These are phyloP conservation scores for Mycosarcoma mackinlayi DNA, from an alignment of 1,284 basidiomycete species.

Conservation along the genomic window DNA sequence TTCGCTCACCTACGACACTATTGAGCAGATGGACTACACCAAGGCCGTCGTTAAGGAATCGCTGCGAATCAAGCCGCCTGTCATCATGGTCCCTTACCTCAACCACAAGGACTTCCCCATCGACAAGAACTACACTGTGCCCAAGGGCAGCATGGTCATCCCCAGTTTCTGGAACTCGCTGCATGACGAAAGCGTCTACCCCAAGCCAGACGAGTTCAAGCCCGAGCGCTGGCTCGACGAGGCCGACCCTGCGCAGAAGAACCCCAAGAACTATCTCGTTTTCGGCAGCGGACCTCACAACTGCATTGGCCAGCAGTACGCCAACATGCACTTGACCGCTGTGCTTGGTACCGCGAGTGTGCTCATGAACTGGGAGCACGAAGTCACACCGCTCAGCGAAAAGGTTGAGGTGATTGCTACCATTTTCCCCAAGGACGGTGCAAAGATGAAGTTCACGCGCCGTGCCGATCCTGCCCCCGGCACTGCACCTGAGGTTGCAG, in stretches of 20 bases:
- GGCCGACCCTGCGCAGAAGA: slow-evolving; percentile 83
- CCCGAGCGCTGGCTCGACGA: slow-evolving; percentile 95
- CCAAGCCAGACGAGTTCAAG: slow-evolving; percentile 82
- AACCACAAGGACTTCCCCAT: slow-evolving; percentile 91
- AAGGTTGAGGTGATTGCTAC: slow-evolving; percentile 74
- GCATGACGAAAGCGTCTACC: slow-evolving; percentile 88
- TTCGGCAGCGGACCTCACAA: slow-evolving; percentile 86
- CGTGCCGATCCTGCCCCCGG: slow-evolving; percentile 55
- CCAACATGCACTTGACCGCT: slow-evolving; percentile 88
- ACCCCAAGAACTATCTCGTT: slow-evolving; percentile 94
- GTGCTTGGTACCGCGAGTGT: slow-evolving; percentile 85
- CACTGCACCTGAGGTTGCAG: slow-evolving; percentile 58
- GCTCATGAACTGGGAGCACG: slow-evolving; percentile 89
- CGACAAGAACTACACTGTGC: slow-evolving; percentile 87
- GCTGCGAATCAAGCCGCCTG: slow-evolving; percentile 85
- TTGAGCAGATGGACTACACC: slow-evolving; percentile 93
- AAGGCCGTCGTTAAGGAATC: slow-evolving; percentile 92
- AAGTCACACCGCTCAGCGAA: slow-evolving; percentile 80
- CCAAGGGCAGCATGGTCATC: slow-evolving; percentile 91
- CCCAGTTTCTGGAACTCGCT: slow-evolving; percentile 92
- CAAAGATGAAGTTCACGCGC: slow-evolving; percentile 77
- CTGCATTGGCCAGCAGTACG: slow-evolving; percentile 94
- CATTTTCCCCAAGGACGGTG: slow-evolving; percentile 93
- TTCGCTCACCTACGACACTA: slow-evolving; percentile 85
- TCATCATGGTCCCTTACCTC: slow-evolving; percentile 86